Evolutionary conservation across 2,329 filamentous ascomycete species (phyloP), one percentile per base, ranked within the genome.

Genomic region (Monosporascus cannonballus): DNA sequence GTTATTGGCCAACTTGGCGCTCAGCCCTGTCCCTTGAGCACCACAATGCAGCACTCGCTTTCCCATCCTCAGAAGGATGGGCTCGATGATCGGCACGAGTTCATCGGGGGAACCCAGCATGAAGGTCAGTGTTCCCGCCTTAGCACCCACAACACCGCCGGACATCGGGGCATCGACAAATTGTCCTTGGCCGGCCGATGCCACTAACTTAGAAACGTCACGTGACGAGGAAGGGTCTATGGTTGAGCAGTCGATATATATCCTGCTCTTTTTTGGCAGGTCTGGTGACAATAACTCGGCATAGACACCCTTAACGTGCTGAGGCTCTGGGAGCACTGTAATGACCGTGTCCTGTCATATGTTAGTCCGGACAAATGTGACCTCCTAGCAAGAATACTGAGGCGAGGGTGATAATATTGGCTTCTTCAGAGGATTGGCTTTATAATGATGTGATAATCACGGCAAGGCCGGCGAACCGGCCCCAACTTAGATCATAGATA

Each of bases 121-220:
- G 69, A 99, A 99, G 0, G 92, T 96, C 53, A 99, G 76, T 0
- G 90, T 92, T 36, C 88, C 94, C 14, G 90, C 90, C 6, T 84
- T 78, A 11, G 94, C 94, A 44, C 93, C 94, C 5, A 97, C 90
- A 0, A 96, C 92, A 49, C 94, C 94, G 47, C 94, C 94, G 0
- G 93, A 97, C 87, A 99, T 96, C 45, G 94, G 94, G 3, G 94
- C 93, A 67, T 99, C 94, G 54, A 96, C 85, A 65, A 97, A 96
- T 50, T 78, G 79, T 50, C 89, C 89, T 66, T 87, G 81, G 1
- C 81, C 77, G 1, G 83, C 83, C 5, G 80, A 80, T 53, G 70
- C 56, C 2, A 95, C 85, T 24, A 80, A 78, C 55, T 84, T 77
- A 22, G 91, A 90, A 5, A 97, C 86, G 59, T 84, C 80, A 39